Conservation (phyloP, 805 yeast genomes). For the Naumovozyma baii region DNA sequence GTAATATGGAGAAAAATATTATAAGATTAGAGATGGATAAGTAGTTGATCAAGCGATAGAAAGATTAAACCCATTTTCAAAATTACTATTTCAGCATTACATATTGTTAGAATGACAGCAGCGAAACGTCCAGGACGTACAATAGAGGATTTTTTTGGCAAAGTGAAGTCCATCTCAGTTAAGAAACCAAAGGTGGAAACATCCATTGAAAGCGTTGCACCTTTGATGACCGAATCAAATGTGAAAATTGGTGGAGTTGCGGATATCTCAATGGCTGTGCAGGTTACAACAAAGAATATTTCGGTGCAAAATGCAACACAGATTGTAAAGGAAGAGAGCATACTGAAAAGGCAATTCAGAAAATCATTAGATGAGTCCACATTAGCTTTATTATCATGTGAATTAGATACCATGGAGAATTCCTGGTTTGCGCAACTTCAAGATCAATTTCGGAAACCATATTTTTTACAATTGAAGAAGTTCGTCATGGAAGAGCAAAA, state of each 20-base stretch:
- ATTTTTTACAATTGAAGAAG: slow-evolving; percentile 62
- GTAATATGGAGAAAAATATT: too few relatives aligned
- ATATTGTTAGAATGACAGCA: neutral
- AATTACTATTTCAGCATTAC: neutral
- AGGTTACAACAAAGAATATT: too few relatives aligned
- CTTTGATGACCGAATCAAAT: neutral
- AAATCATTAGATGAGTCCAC: neutral
- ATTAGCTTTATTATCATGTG: slow-evolving; percentile 25
- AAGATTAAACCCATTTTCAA: too few relatives aligned
- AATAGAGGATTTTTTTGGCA: slow-evolving; percentile 14
- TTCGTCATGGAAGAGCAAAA: slow-evolving; percentile 45
- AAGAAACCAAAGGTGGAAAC: slow-evolving; percentile 4
- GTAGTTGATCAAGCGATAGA: too few relatives aligned
- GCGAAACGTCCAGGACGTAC: slow-evolving; percentile 9
- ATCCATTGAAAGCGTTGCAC: too few relatives aligned
- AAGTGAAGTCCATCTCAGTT: slow-evolving; percentile 1
- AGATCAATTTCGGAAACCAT: slow-evolving; percentile 71
- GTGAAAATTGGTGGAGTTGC: too few relatives aligned
- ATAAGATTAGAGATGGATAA: too few relatives aligned
- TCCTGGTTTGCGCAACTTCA: slow-evolving; percentile 70
- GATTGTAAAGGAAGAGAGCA: neutral
- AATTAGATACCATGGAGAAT: slow-evolving; percentile 58
- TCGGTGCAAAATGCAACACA: neutral
- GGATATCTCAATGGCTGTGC: too few relatives aligned
- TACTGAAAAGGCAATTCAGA: neutral